Evolutionary conservation across 2,329 filamentous ascomycete genomes (phyloP), one percentile per base, ranked within the genome.

Genomic region (Bipolaris zeicola): DNA sequence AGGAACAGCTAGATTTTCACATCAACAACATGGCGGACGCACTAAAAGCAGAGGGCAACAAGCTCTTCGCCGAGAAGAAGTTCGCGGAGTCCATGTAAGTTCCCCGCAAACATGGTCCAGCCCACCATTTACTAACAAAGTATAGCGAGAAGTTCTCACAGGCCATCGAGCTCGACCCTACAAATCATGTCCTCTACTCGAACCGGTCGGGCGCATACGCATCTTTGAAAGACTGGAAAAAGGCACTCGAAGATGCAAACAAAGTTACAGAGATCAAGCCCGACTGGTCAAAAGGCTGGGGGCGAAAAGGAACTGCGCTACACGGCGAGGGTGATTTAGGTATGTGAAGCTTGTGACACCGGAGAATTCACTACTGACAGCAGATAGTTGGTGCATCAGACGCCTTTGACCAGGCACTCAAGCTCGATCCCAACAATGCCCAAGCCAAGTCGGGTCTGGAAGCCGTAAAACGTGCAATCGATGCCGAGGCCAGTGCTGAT

Each of bases 231-330:
- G 87, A 98, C 57, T 99, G 90, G 83, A 82, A 90, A 62, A 85
- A 89, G 66, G 95, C 95, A 18, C 81, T 98, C 24, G 84, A 89
- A 62, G 95, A 99, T 83, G 95, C 95, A 55, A 89, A 89, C 74
- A 97, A 97, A 84, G 95, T 92, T 3, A 96, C 90, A 52, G 87
- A 96, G 79, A 82, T 99, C 77, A 98, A 99, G 83, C 90, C 94
- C 11, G 95, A 98, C 82, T 99, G 95, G 95, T 88, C 92, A 58
- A 98, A 98, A 81, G 95, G 95, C 65, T 97, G 92, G 89, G 89
- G 90, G 57, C 88, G 95, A 59, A 97, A 97, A 78, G 95, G 94
- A 65, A 89, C 92, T 62, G 95, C 95, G 53, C 83, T 93, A 33
- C 95, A 96, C 77, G 95, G 95, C 43, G 82, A 88, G 58, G 91